Percentiles rank a stretch among this genome's conserved stretches.
These are phyloP conservation scores for Plenodomus lindquistii DNA, from an alignment of 2,329 filamentous ascomycete species.

Conservation along the genomic window DNA sequence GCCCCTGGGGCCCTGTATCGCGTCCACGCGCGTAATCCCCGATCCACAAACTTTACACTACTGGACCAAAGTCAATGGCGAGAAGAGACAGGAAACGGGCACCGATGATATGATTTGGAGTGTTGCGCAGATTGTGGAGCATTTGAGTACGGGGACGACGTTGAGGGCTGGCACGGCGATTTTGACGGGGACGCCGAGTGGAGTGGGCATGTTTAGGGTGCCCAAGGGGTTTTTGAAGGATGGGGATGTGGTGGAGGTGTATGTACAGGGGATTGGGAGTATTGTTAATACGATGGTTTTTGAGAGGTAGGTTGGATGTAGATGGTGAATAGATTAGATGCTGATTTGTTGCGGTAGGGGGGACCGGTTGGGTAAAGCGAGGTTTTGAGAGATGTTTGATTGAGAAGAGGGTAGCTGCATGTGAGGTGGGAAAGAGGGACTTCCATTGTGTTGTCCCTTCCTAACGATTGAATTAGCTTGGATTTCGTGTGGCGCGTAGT, in stretches of 20 bases:
- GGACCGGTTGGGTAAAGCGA: too few species aligned
- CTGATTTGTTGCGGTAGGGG: neutral
- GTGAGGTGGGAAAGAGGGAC: too few species aligned
- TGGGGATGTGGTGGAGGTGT: conserved; percentile 42
- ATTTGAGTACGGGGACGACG: conserved; percentile 52
- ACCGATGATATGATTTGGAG: conserved; percentile 55
- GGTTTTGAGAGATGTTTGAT: too few species aligned
- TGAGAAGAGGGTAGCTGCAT: too few species aligned
- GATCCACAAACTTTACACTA: conserved; percentile 41
- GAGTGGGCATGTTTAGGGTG: conserved; percentile 44
- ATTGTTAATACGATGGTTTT: conserved; percentile 41
- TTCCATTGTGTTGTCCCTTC: too few species aligned
- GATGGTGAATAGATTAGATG: too few species aligned
- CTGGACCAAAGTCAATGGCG: conserved; percentile 50
- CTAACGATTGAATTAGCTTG: too few species aligned
- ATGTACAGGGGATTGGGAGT: conserved; percentile 41
- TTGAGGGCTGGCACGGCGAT: conserved; percentile 53
- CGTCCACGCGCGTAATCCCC: conserved; percentile 33
- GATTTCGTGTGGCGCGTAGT: too few species aligned
- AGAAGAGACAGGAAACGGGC: conserved; percentile 48
- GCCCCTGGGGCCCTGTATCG: conserved; percentile 50
- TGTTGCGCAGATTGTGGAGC: conserved; percentile 48
- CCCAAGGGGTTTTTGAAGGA: conserved; percentile 44
- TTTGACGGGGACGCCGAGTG: conserved; percentile 56
- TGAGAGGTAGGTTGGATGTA: too few species aligned